phyloP scores from a whole-genome alignment of 2,329 filamentous ascomycete species.

The Fusarium sp. region DNA sequence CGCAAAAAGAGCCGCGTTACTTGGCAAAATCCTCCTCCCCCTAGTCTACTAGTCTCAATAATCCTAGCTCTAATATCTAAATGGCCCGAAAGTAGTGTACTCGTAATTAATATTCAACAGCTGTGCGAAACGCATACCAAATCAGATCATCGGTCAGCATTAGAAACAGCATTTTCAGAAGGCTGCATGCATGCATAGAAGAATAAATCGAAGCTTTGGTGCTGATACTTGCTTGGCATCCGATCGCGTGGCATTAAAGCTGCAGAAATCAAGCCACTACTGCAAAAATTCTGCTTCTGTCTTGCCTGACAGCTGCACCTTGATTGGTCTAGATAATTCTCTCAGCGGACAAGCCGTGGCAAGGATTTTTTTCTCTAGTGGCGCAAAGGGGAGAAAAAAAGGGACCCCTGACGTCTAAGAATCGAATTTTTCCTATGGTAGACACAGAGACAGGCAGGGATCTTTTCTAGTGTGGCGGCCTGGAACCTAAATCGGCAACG shows the following conservation, averaged over 20 bases:
- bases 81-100: constrained; percentile 10
- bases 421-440: constrained; percentile 13
- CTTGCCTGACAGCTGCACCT: not conserved
- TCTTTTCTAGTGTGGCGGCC: constrained; percentile 11
- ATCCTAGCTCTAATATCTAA: constrained; percentile 1
- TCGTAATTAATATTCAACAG: not conserved
- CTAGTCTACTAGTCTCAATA: not conserved
- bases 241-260: constrained; percentile 11
- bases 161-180: not conserved
- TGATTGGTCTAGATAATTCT: constrained; percentile 22
- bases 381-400: not conserved
- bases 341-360: constrained; percentile 32
- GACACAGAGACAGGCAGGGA: not conserved
- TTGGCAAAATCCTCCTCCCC: not conserved
- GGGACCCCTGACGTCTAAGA: constrained; percentile 12
- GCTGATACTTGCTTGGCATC: not conserved
- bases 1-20: constrained; percentile 24
- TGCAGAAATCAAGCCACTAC: constrained; percentile 32
- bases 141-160: constrained; percentile 22
- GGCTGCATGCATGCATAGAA: constrained; percentile 19
- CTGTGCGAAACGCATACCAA: not conserved
- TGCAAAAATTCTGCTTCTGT: constrained; percentile 1
- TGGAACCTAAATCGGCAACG: constrained; percentile 23
- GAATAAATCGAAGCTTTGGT: constrained; percentile 31
- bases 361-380: constrained; percentile 21